phyloP scores from a whole-genome alignment of 2,329 filamentous ascomycete species.

The Penicillium sp. region DNA sequence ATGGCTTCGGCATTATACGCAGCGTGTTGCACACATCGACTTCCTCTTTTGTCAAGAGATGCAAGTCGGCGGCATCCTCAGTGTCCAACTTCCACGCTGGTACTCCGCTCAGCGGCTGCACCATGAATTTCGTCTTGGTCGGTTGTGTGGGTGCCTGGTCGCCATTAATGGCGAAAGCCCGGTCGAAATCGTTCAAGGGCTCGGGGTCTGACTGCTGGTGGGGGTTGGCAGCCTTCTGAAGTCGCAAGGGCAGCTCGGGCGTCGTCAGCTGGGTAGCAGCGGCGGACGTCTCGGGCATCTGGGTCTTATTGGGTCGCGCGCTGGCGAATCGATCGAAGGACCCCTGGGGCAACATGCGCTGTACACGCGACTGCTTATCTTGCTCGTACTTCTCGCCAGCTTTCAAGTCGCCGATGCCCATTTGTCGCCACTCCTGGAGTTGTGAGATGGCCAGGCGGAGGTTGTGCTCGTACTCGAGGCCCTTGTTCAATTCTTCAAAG shows the following conservation, averaged over 20 bases:
- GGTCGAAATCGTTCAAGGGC: slow-evolving; percentile 53
- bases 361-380: slow-evolving; percentile 75
- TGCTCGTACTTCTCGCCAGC: slow-evolving; percentile 89
- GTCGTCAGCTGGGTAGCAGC: slow-evolving; percentile 75
- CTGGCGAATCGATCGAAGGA: slow-evolving; percentile 83
- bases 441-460: slow-evolving; percentile 84
- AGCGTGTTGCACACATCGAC: slow-evolving; percentile 80
- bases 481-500: slow-evolving; percentile 81
- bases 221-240: slow-evolving; percentile 42
- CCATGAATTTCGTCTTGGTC: slow-evolving; percentile 52
- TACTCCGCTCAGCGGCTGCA: slow-evolving; percentile 48
- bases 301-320: slow-evolving; percentile 66
- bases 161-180: slow-evolving; percentile 52
- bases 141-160: slow-evolving; percentile 41
- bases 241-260: slow-evolving; percentile 69
- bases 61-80: slow-evolving; percentile 73
- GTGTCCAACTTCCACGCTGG: slow-evolving; percentile 63
- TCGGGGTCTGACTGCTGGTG: slow-evolving; percentile 32
- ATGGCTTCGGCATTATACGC: slow-evolving; percentile 88
- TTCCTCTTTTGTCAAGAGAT: slow-evolving; percentile 82
- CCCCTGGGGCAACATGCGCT: slow-evolving; percentile 65
- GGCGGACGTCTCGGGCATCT: slow-evolving; percentile 68
- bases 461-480: slow-evolving; percentile 86
- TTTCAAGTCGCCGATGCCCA: slow-evolving; percentile 79
- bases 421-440: slow-evolving; percentile 87